phyloP scores from a whole-genome alignment of 2,329 filamentous ascomycete species.

The Tolypocladium album region DNA sequence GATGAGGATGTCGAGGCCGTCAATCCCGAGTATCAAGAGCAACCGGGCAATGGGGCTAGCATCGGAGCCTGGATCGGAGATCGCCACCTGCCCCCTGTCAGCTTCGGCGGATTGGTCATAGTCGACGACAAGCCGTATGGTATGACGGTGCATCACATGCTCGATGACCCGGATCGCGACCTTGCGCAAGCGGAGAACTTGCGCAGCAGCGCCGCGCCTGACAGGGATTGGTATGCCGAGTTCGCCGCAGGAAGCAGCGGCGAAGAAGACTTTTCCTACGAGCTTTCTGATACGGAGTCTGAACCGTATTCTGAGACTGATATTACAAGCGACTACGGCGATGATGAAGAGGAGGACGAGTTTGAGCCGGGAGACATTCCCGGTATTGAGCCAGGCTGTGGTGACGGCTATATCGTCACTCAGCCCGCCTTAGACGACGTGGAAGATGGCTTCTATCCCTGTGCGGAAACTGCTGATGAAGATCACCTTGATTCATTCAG shows the following conservation, averaged over 20 bases:
- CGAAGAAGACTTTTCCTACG: constrained; percentile 46
- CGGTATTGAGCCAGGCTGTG: constrained; percentile 64
- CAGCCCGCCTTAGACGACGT: constrained; percentile 88
- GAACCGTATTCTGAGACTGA: constrained; percentile 39
- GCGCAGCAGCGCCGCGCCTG: constrained; percentile 28
- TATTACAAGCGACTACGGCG: constrained; percentile 40
- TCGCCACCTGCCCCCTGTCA: constrained; percentile 80
- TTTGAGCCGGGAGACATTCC: constrained; percentile 64
- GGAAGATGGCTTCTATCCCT: constrained; percentile 71
- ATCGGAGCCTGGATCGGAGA: constrained; percentile 85
- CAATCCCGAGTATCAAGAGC: constrained; percentile 69
- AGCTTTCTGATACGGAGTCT: constrained; percentile 52
- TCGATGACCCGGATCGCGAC: constrained; percentile 57
- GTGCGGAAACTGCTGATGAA: constrained; percentile 57
- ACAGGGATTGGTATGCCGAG: constrained; percentile 31
- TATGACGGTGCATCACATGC: constrained; percentile 95
- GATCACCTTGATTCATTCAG: constrained; percentile 76
- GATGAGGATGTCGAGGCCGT: constrained; percentile 31
- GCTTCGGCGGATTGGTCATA: constrained; percentile 77
- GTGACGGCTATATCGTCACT: constrained; percentile 71
- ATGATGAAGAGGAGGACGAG: constrained; percentile 43
- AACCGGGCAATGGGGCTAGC: constrained; percentile 76
- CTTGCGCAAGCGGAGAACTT: constrained; percentile 16
- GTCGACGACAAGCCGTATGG: constrained; percentile 79
- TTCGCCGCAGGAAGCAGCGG: constrained; percentile 29